Evolutionary conservation across 139 green algal genomes (phyloP).

Genomic region (Raphidocelis subcapitata): DNA sequence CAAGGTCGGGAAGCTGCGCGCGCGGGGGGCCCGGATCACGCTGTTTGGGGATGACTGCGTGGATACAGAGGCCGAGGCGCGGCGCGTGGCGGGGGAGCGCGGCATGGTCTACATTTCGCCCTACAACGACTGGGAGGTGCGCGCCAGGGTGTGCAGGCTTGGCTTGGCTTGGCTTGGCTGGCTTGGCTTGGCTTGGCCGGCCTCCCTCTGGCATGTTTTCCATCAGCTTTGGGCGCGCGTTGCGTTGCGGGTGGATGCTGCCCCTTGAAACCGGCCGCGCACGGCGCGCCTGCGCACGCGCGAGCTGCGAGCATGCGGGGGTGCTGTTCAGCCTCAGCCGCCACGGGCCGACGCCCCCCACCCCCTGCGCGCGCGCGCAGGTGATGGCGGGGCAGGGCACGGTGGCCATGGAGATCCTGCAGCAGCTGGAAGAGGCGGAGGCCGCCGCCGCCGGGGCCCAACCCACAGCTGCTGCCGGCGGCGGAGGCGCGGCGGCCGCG

Average conservation of each 20-base stretch:
- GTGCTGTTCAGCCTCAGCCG: too few species aligned
- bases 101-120: conserved; percentile 47
- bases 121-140: conserved; percentile 60
- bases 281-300: too few species aligned
- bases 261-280: too few species aligned
- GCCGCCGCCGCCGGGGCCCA: not conserved
- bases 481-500: too few species aligned
- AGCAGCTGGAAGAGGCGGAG: conserved; percentile 20
- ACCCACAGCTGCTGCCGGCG: too few species aligned
- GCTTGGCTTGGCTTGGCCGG: too few species aligned
- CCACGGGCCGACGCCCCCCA: too few species aligned
- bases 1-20: conserved; percentile 37
- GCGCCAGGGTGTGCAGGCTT: not conserved
- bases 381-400: conserved; percentile 60
- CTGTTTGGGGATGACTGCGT: conserved; percentile 42
- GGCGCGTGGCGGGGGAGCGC: conserved; percentile 20
- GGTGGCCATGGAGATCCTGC: conserved; percentile 58
- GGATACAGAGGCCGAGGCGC: conserved; percentile 44
- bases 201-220: too few species aligned
- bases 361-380: not conserved
- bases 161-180: too few species aligned
- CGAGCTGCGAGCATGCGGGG: too few species aligned
- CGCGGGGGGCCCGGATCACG: conserved; percentile 26
- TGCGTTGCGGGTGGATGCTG: too few species aligned
- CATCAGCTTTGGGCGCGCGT: too few species aligned